These are phyloP conservation scores for Rhizopogon roseolus DNA, from an alignment of 768 basidiomycete species.

Conservation along the genomic window DNA sequence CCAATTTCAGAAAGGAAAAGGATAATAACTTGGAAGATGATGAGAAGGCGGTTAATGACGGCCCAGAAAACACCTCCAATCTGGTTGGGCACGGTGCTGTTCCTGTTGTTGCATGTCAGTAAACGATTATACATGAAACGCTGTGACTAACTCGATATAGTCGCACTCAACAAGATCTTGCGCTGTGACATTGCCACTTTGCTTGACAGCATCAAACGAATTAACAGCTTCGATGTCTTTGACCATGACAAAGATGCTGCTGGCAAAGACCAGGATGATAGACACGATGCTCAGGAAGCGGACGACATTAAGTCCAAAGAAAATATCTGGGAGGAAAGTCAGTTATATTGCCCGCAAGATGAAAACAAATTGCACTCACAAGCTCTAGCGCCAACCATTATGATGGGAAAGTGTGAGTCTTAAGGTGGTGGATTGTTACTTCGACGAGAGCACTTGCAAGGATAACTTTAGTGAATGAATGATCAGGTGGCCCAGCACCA, in stretches of 20 bases:
- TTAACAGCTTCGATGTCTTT: slow-evolving; percentile 76
- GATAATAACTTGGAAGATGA: slow-evolving; percentile 78
- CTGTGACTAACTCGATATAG: slow-evolving; percentile 62
- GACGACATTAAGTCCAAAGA: slow-evolving; percentile 75
- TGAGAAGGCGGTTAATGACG: slow-evolving; percentile 80
- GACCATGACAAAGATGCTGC: slow-evolving; percentile 70
- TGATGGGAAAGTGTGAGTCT: not conserved
- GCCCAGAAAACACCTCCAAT: slow-evolving; percentile 91
- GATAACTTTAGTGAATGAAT: slow-evolving; percentile 13
- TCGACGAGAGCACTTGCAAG: slow-evolving; percentile 4
- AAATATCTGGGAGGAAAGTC: slow-evolving; percentile 37
- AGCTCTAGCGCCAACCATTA: slow-evolving; percentile 32
- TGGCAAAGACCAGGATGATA: slow-evolving; percentile 75
- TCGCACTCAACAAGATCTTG: slow-evolving; percentile 51
- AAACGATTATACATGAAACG: not conserved
- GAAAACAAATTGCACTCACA: slow-evolving; percentile 31
- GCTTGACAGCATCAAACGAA: slow-evolving; percentile 43
- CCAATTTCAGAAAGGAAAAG: slow-evolving; percentile 81
- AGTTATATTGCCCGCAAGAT: not conserved
- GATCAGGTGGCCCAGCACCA: slow-evolving; percentile 29
- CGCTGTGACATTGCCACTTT: slow-evolving; percentile 24
- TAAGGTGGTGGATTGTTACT: not conserved
- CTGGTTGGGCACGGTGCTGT: slow-evolving; percentile 86
- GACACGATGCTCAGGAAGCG: slow-evolving; percentile 77
- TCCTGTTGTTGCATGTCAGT: slow-evolving; percentile 33